Conservation (phyloP, 805 yeast species). For the Vanderwaltozyma verrucispora region DNA sequence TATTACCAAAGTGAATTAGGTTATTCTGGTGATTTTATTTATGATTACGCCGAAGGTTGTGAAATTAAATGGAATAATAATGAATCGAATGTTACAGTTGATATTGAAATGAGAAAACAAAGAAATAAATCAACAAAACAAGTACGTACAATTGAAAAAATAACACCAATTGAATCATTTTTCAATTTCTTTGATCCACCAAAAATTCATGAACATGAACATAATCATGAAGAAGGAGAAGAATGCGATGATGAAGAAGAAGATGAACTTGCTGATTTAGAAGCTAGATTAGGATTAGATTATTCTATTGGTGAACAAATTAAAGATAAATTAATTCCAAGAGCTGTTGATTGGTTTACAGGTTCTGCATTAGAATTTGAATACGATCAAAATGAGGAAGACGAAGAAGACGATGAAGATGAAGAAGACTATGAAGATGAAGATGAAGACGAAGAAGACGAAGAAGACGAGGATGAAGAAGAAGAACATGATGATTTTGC, state of each 20-base stretch:
- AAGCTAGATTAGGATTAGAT: constrained; percentile 78
- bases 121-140: constrained; percentile 95
- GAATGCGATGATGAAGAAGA: constrained; percentile 38
- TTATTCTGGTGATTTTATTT: constrained; percentile 90
- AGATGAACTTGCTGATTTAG: constrained; percentile 65
- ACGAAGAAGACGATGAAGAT: constrained; percentile 46
- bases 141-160: constrained; percentile 89
- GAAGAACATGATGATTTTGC: constrained; percentile 28
- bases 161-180: constrained; percentile 90
- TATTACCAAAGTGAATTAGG: constrained; percentile 91
- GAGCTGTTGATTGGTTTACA: constrained; percentile 98
- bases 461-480: constrained; percentile 25
- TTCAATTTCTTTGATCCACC: constrained; percentile 96
- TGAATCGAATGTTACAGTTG: constrained; percentile 74
- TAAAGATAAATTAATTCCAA: constrained; percentile 89
- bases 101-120: constrained; percentile 90
- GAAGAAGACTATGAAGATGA: constrained; percentile 60
- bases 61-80: constrained; percentile 69
- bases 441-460: constrained; percentile 43
- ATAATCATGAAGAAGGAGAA: constrained; percentile 35
- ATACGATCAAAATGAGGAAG: constrained; percentile 50
- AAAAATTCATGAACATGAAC: constrained; percentile 37
- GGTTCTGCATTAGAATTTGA: constrained; percentile 88
- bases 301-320: constrained; percentile 94
- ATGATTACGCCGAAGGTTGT: constrained; percentile 93